Evolutionary conservation across 2,329 filamentous ascomycete species (phyloP), one percentile per base, ranked within the genome.

Genomic region (Chrysoporthe deuterocubensis): DNA sequence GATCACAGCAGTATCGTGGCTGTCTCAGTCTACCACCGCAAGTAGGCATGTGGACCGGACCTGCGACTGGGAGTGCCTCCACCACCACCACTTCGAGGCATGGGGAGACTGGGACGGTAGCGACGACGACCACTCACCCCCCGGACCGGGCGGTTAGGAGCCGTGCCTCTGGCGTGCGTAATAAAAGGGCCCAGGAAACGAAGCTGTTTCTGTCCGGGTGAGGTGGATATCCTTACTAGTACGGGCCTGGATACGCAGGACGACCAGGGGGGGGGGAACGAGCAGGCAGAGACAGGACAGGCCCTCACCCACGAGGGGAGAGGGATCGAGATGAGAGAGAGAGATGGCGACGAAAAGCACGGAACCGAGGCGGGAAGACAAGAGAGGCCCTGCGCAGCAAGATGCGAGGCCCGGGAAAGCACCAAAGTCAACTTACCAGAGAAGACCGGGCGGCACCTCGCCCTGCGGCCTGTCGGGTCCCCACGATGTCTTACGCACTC

Each of bases 81-180:
- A 59, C 62, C 42, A 58, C 43, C n/a, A 48, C 16, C n/a, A 26
- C 26, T 18, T 42, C 46, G 34, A 57, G 26, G 40, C 42, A 50
- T 26, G 59, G 44, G 21, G 26, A 32, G 52, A 42, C 63, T 59
- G 50, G 52, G 50, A 65, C 62, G 62, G 58, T 50, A 66, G 65
- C 52, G 54, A 67, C 26, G 37, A 26, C 11, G 26, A 26, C 2
- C 26, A 2, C 26, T 26, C 26, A 26, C 26, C 26, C 42, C 16
- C 54, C 40, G 43, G 62, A 42, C 65, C 68, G 58, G 68, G 68
- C 63, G 64, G 68, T 65, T 59, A 67, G 46, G 52, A 67, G 65
- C 68, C 68, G 68, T 65, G 62, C 26, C n/a, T 58, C 58, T 62
- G 32, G 58, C 32, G 56, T 65, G 62, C 68, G 58, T 67, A 69